Conservation (phyloP, 2,329 filamentous ascomycete genomes). For the Penicillium carneum region DNA sequence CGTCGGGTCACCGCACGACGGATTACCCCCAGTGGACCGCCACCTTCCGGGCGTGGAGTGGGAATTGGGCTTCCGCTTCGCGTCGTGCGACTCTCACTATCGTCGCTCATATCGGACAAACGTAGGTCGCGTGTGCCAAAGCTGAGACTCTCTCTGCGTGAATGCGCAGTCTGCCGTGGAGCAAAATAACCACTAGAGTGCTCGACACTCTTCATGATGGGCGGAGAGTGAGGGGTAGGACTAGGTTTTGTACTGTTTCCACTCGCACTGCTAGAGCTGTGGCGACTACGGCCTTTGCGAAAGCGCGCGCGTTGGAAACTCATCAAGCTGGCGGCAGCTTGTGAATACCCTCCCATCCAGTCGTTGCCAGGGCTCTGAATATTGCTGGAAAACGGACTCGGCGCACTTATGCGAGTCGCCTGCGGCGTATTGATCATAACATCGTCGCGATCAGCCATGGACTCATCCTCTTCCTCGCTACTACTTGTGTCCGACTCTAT, state of each 20-base stretch:
- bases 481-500: slow-evolving; percentile 80
- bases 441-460: slow-evolving; percentile 75
- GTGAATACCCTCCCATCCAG: slow-evolving; percentile 70
- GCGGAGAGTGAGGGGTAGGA: slow-evolving; percentile 78
- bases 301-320: slow-evolving; percentile 74
- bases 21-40: slow-evolving; percentile 75
- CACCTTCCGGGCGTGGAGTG: slow-evolving; percentile 53
- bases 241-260: slow-evolving; percentile 72
- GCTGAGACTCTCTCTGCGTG: slow-evolving; percentile 85
- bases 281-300: slow-evolving; percentile 66
- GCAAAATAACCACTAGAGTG: slow-evolving; percentile 63
- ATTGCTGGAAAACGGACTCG: slow-evolving; percentile 56
- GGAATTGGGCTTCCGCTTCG: slow-evolving; percentile 48
- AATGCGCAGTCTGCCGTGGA: slow-evolving; percentile 57
- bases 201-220: slow-evolving; percentile 65
- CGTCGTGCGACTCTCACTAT: slow-evolving; percentile 64
- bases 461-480: slow-evolving; percentile 65
- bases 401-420: slow-evolving; percentile 63
- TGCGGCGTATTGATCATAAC: slow-evolving; percentile 79
- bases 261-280: slow-evolving; percentile 74
- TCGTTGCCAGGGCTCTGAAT: slow-evolving; percentile 64
- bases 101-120: slow-evolving; percentile 79
- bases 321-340: slow-evolving; percentile 76
- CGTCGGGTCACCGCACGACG: slow-evolving; percentile 82
- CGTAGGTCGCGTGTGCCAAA: slow-evolving; percentile 88